Evolutionary conservation across 208 protist genomes (phyloP).

Genomic region (Trypanosoma scelopori): DNA sequence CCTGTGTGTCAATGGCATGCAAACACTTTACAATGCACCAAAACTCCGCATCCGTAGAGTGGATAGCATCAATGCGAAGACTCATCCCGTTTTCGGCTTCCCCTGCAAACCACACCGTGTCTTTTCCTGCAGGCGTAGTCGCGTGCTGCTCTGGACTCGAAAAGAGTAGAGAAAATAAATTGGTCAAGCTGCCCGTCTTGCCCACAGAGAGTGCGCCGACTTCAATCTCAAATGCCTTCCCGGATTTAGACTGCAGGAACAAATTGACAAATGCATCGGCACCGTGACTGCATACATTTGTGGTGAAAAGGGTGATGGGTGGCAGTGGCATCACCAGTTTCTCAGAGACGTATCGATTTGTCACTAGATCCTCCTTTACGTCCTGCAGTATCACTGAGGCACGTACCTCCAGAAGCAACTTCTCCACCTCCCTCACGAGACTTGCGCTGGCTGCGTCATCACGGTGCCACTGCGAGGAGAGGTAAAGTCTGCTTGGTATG

Average conservation of each 20-base stretch:
- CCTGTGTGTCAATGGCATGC: conserved; percentile 24
- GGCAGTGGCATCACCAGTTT: conserved; percentile 41
- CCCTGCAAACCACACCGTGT: conserved; percentile 20
- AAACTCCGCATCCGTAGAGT: conserved; percentile 13
- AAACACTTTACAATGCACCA: conserved; percentile 59
- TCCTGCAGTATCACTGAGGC: background rate
- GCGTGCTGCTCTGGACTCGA: conserved; percentile 24
- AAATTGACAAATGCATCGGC: conserved; percentile 43
- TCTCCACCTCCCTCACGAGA: conserved; percentile 2
- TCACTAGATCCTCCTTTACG: background rate
- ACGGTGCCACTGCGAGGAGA: conserved; percentile 10
- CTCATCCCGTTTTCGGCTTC: conserved; percentile 27
- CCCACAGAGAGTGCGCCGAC: conserved; percentile 27
- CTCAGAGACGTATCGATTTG: conserved; percentile 36
- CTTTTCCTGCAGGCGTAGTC: conserved; percentile 34
- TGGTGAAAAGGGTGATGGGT: conserved; percentile 33
- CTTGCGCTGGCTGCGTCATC: background rate
- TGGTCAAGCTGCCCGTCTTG: conserved; percentile 22
- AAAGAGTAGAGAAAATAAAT: conserved; percentile 34
- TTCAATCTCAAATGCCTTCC: conserved; percentile 56
- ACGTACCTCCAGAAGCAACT: background rate
- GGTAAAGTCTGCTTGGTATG: conserved; percentile 14
- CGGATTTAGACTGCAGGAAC: conserved; percentile 28
- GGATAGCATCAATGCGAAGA: conserved; percentile 41
- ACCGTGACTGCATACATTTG: conserved; percentile 52